Base-by-base conservation (phyloP, 75 land plant genomes). In the Isoetes taiwanensis region DNA sequence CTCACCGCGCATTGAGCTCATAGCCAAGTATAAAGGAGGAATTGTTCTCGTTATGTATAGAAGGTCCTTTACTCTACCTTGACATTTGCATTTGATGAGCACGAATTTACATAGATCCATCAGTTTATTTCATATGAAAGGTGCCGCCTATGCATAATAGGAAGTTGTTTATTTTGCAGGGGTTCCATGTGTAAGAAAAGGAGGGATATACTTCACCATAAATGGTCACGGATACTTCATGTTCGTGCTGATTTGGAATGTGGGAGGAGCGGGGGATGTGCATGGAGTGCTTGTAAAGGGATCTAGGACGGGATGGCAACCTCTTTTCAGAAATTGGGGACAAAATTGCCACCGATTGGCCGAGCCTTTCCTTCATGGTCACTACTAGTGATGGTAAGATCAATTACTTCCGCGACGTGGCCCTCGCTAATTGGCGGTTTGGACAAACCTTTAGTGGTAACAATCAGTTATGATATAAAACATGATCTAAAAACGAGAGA, bases 211-310 rank as follows among this genome's bases (percentile, higher is more conserved):
- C 25, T 46, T 46, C 19, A 19, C 50, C 16, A 46, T 46, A 5
- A 46, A 46, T 46, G 50, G 50, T 8, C 6, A 46, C 16, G 50
- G 25, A 5, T 46, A 46, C 25, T 46, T 46, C 50, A 46, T 46
- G 50, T n/a, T 46, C 21, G 50, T 46, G 50, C 50, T 46, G 50
- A 23, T 46, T 19, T 46, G 50, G 50, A 46, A 46, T 46, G 50
- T 46, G 6, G 50, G 50, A 9, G 50, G 50, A 46, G 50, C 50
- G 4, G 50, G 50, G 50, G 50, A 46, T 46, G 50, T 46, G 12
- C 50, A 46, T n/a, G n/a, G 4, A 6, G 50, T 46, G 50, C 21
- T 23, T 8, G 50, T 46, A 6, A 46, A 19, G 50, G 50, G 50
- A 46, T 46, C 50, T 5, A 46, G n/a, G n/a, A n/a, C n/a, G n/a